Base-by-base conservation (phyloP, 495 filamentous ascomycete species). In the Glarea lozoyensis region DNA sequence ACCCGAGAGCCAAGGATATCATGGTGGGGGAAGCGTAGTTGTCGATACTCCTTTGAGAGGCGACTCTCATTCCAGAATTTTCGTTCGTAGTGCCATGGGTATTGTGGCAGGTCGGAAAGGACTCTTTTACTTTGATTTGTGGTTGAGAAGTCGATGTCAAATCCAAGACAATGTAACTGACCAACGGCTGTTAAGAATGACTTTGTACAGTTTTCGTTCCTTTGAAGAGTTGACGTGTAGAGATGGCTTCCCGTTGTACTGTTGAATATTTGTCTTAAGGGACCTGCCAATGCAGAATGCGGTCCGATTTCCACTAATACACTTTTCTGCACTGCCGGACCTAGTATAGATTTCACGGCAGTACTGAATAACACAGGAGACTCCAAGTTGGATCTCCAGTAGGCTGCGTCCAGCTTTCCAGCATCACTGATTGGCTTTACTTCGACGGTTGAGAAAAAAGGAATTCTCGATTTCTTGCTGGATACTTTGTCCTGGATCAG, bases 321-420 rank as follows among this genome's bases (percentile, higher is more conserved):
- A 30, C 2, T 20, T 6, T 18, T 38, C 18, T 38, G 10, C 4
- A 17, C 15, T 7, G 9, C 22, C 4, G 4, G 16, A 17, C 11
- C 11, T 5, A 23, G 19, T 13, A 19, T 4, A 10, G 19, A 10
- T 52, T 48, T 54, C 16, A 75, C 48, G 0, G 67, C 66, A 4
- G 63, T 55, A 4, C 62, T 54, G 46, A 78, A 78, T 13, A 59
- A 58, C 4, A 78, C 75, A 0, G 69, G 61, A 43, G 65, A 68
- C 4, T 70, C 70, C 3, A 77, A 61, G 45, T 76, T 78, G 29
- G 67, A 54, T n/a, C 70, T 66, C 75, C 73, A 76, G 56, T 76
- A 76, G 4, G 61, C 46, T 7, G 67, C 35, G 10, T 59, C 60
- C 10, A 55, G 50, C 17, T 61, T 44, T 17, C 59, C 53, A 10